Base-by-base conservation (phyloP, 345 rosid genomes). In the Nasturtium officinale region DNA sequence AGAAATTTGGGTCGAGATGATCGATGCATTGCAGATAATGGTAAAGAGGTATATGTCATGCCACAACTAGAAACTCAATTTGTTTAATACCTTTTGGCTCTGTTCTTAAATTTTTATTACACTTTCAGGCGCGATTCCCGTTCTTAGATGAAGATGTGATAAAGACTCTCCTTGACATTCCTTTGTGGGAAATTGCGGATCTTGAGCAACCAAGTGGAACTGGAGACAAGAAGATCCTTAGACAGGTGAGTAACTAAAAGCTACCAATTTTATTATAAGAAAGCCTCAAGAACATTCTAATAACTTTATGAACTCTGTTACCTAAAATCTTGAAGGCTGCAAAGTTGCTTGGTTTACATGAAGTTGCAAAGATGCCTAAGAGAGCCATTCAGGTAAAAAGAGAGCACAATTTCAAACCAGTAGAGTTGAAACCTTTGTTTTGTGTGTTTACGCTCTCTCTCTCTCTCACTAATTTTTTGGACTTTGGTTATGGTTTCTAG, bases 1-100 rank as follows among this genome's bases (percentile, higher is more conserved):
- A 83, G 97, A 74, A 91, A 94, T 73, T 85, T 94, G 77, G 99
- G 99, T 48, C 83, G 99, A 72, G 99, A 94, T 83, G 99, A 94
- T 78, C 77, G 99, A 75, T 89, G 95, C 76, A 87, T 90, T 61
- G 84, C 87, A 56, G 99, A 91, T 80, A 84, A 81, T 43, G 96
- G 98, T 35, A 91, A 88, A 83, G 98, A 94, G 98, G 97, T 93
- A 75, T 12, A 18, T 20, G 67, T 56, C 5, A 6, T 2, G 0
- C 10, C 21, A 10, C 25, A 8, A 3, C 4, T 3, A 51, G 7
- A 43, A 64, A 61, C 42, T 15, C 11, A 18, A 16, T 7, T 35
- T 15, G 1, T 18, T 10, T 21, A 68, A 68, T 3, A 32, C 56
- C 6, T 33, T 59, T 62, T 13, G 38, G 40, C 28, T 25, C 2